A percentile compares a stretch with the other conserved stretches of the same genome.
phyloP scores from a whole-genome alignment of 2,329 filamentous ascomycete species.

The Emergomyces africanus region DNA sequence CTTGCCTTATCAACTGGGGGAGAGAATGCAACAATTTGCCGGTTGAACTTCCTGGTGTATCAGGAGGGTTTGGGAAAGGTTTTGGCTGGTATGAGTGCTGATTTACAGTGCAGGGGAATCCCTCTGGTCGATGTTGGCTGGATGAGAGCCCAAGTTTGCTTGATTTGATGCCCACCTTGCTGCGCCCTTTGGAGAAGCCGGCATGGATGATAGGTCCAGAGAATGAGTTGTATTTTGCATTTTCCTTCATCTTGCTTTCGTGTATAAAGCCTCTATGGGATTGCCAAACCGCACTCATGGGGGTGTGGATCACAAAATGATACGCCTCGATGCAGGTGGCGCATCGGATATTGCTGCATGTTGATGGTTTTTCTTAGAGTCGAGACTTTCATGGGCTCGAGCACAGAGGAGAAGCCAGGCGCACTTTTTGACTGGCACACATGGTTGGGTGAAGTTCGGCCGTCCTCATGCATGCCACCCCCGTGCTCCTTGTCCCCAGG shows the following conservation, averaged over 20 bases:
- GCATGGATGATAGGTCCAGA: background rate
- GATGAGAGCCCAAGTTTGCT: too few relatives aligned
- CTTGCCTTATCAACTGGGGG: background rate
- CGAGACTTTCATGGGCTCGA: background rate
- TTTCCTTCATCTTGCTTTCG: background rate
- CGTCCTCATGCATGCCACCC: too few relatives aligned
- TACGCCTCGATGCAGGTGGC: background rate
- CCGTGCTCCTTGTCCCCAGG: too few relatives aligned
- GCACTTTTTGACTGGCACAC: too few relatives aligned
- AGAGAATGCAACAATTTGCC: background rate
- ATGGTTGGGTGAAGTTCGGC: too few relatives aligned
- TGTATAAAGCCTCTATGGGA: background rate
- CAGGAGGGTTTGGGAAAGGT: background rate
- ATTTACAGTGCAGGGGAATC: background rate
- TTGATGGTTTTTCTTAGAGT: background rate
- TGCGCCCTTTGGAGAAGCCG: background rate
- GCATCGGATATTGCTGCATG: background rate
- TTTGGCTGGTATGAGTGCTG: background rate
- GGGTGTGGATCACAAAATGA: background rate
- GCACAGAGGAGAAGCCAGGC: background rate
- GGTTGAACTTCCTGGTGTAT: background rate
- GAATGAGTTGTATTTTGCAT: background rate
- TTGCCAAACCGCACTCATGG: background rate
- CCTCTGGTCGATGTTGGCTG: too few relatives aligned
- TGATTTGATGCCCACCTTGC: background rate